phyloP scores from a whole-genome alignment of 176 grass and related monocot species.

The Tillandsia fasciculata region DNA sequence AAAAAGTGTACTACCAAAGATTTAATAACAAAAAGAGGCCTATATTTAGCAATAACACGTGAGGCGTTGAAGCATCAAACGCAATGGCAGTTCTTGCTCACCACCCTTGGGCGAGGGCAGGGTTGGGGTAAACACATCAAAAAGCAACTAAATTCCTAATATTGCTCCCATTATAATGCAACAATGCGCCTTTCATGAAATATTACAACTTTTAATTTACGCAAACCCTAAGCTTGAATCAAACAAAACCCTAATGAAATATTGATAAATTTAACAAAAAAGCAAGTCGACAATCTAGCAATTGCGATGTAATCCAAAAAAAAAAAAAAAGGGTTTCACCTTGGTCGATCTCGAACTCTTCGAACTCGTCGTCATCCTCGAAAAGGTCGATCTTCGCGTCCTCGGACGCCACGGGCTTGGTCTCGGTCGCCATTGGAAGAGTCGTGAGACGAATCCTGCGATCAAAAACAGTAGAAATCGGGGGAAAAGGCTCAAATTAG shows the following conservation, averaged over 20 bases:
- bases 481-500: neutral
- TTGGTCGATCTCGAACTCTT: slow-evolving; percentile 63
- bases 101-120: too few relatives aligned
- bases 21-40: too few relatives aligned
- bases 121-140: too few relatives aligned
- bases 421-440: slow-evolving; percentile 42
- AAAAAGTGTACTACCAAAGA: too few relatives aligned
- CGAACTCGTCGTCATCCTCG: slow-evolving; percentile 67
- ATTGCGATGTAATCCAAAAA: neutral
- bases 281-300: neutral
- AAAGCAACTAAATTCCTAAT: too few relatives aligned
- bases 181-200: too few relatives aligned
- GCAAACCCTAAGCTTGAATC: too few relatives aligned
- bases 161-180: too few relatives aligned
- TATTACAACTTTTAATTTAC: too few relatives aligned
- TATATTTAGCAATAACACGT: too few relatives aligned
- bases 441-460: neutral
- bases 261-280: neutral
- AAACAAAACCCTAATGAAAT: slow-evolving; percentile 9
- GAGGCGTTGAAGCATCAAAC: too few relatives aligned
- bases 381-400: slow-evolving; percentile 53
- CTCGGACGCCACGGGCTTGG: slow-evolving; percentile 34
- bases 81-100: too few relatives aligned
- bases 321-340: slow-evolving; percentile 12
- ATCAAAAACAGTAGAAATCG: neutral